Conservation (phyloP, 106 monocot species). For the Gastrodia elata region DNA sequence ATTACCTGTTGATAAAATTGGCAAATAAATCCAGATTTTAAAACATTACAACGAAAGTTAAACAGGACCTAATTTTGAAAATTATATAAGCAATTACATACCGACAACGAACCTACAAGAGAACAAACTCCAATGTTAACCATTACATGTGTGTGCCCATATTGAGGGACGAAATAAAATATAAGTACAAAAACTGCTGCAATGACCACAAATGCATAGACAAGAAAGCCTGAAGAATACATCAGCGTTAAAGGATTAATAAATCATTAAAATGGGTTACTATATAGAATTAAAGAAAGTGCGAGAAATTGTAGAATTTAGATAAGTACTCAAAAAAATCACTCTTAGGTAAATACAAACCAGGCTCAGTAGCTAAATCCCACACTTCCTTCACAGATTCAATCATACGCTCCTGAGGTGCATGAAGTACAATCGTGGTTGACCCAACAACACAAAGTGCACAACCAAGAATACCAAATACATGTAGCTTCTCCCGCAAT, state of each 20-base stretch:
- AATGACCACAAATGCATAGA: constrained; percentile 51
- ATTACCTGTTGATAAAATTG: constrained; percentile 49
- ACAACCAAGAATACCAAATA: constrained; percentile 92
- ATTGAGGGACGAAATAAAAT: constrained; percentile 50
- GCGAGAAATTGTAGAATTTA: neutral
- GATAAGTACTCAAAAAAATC: neutral
- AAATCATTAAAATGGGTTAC: neutral
- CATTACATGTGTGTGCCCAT: constrained; percentile 85
- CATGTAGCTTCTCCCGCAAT: constrained; percentile 66
- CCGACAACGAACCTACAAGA: constrained; percentile 80
- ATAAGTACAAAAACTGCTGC: constrained; percentile 50
- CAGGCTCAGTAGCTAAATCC: constrained; percentile 93
- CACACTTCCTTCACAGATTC: constrained; percentile 83
- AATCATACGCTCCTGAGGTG: constrained; percentile 82
- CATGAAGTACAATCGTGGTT: constrained; percentile 86
- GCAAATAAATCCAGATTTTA: neutral
- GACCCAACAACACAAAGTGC: constrained; percentile 85
- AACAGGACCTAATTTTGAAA: neutral
- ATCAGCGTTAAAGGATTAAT: neutral
- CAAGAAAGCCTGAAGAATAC: constrained; percentile 55
- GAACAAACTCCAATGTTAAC: constrained; percentile 85
- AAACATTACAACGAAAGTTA: neutral
- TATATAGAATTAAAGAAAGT: neutral
- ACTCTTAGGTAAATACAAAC: constrained; percentile 13
- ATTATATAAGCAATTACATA: constrained; percentile 20